phyloP scores from a whole-genome alignment of 805 yeast species.

The Suhomyces sp. region DNA sequence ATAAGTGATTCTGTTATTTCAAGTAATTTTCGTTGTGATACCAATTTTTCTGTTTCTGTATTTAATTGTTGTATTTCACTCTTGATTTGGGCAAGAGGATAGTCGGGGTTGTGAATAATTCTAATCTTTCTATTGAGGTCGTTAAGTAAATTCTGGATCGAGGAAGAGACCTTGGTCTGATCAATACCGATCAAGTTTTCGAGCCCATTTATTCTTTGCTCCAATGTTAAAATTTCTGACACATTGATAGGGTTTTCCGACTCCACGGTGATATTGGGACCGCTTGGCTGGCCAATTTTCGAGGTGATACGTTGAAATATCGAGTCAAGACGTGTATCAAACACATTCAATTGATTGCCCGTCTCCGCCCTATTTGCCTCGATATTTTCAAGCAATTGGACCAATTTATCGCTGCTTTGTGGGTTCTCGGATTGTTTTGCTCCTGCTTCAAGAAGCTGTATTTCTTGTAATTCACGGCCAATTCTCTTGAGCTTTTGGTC shows the following conservation, averaged over 20 bases:
- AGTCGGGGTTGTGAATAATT: conserved; percentile 36
- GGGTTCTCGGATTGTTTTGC: background rate
- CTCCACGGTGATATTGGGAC: background rate
- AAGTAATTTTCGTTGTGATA: conserved; percentile 13
- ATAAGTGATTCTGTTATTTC: conserved; percentile 7
- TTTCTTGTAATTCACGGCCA: conserved; percentile 38
- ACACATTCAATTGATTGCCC: background rate
- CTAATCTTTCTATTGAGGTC: conserved; percentile 34
- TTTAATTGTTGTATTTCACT: conserved; percentile 23
- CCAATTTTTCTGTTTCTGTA: conserved; percentile 26
- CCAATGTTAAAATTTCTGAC: conserved; percentile 21
- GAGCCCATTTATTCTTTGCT: conserved; percentile 20
- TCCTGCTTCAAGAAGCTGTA: conserved; percentile 18
- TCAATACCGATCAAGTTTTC: conserved; percentile 24
- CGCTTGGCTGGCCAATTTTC: background rate
- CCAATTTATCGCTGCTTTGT: conserved; percentile 2
- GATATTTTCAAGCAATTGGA: conserved; percentile 4
- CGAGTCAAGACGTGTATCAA: conserved; percentile 1
- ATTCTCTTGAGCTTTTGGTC: conserved; percentile 40
- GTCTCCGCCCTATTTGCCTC: background rate
- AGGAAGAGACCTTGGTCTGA: conserved; percentile 9
- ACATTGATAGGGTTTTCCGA: background rate
- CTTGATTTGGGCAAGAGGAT: conserved; percentile 23
- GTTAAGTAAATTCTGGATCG: conserved; percentile 26
- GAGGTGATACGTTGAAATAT: conserved; percentile 1